Base-by-base conservation (phyloP, 1,139 yeast genomes). In the Kodamaea sp. region DNA sequence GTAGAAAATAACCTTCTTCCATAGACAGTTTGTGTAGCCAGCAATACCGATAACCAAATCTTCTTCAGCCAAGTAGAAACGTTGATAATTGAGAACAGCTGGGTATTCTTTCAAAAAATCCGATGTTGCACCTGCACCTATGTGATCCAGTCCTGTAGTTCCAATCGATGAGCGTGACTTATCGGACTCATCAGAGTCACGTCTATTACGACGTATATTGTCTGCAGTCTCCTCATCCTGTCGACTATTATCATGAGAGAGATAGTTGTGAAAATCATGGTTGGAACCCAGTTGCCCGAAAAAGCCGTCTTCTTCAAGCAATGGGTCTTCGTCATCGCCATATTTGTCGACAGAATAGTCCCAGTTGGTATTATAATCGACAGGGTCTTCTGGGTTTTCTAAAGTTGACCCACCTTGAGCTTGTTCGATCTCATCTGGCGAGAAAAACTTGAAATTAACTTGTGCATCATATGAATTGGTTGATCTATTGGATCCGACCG, bases 41-140 rank as follows among this genome's bases (percentile, higher is more conserved):
- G 97, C 97, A 48, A 92, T 84, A 45, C 95, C 96, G 43, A 94
- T 77, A 12, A 90, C 92, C 55, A 92, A 67, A 63, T 92, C 99
- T 56, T 92, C 98, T 59, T 94, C 97, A 0, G 96, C 92, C 46
- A 94, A 78, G 59, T 92, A 92, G 58, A 85, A 88, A 39, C 97
- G 72, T 62, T 92, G 98, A 50, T 72, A 73, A 37, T 64, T 69
- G 47, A 70, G 64, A 11, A 46, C 66, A 6, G 79, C 70, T 7
- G 74, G 78, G 50, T 58, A 67, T 10, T 63, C 57, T 8, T 67
- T 58, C 45, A 63, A 70, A 48, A 70, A 69, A 32, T 67, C 67
- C 22, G 65, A 69, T 39, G 70, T 78, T 27, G 33, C n/a, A 31
- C 12, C 9, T 37, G 40, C 12, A 54, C 31, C 27, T 22, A 15